These are phyloP conservation scores for Hemileccinum rubropunctum DNA, from an alignment of 768 basidiomycete species.

Conservation along the genomic window DNA sequence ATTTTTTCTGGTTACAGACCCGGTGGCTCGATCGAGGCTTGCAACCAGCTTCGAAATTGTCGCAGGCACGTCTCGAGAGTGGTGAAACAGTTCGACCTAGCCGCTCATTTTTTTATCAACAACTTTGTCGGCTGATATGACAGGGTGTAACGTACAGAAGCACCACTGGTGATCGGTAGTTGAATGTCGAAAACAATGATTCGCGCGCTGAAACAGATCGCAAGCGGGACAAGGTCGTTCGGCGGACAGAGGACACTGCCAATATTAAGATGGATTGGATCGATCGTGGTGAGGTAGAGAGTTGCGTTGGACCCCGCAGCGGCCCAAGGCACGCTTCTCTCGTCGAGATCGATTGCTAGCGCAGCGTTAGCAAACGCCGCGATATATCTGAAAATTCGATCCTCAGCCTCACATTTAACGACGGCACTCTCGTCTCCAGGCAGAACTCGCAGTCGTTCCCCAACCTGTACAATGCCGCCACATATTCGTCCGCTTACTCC, in stretches of 20 bases:
- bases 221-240: conserved; percentile 69
- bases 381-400: background rate
- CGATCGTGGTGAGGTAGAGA: conserved; percentile 77
- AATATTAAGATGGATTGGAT: conserved; percentile 80
- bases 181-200: conserved; percentile 94
- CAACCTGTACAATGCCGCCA: conserved; percentile 88
- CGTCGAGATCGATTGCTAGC: conserved; percentile 83
- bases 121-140: background rate
- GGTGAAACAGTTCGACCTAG: conserved; percentile 92
- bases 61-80: conserved; percentile 90
- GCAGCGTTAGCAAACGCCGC: background rate
- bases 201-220: conserved; percentile 74
- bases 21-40: conserved; percentile 74
- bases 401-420: conserved; percentile 57
- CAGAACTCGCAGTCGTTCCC: conserved; percentile 80
- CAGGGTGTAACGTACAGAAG: conserved; percentile 54
- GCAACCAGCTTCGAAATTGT: conserved; percentile 79
- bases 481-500: conserved; percentile 83
- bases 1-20: conserved; percentile 67
- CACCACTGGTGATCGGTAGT: conserved; percentile 83
- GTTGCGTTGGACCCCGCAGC: conserved; percentile 90
- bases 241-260: conserved; percentile 88
- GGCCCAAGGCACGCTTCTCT: conserved; percentile 77
- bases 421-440: conserved; percentile 90
- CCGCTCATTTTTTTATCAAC: background rate